Evolutionary conservation across 495 filamentous ascomycete species (phyloP), one percentile per base, ranked within the genome.

Genomic region (Penicillium steckii): DNA sequence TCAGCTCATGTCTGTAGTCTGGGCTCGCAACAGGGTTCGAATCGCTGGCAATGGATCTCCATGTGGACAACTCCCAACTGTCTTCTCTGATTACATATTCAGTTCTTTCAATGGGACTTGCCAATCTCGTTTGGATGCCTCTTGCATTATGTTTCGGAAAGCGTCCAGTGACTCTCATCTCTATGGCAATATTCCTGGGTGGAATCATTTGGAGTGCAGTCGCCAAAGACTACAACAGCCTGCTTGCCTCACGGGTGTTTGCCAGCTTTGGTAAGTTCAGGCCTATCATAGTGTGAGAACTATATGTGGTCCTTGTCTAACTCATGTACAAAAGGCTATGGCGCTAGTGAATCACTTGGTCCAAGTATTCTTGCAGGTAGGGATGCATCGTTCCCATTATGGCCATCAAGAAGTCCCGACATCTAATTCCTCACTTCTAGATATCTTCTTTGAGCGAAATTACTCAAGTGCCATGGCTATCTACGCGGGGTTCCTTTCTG

Each of bases 71-170:
- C 41, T 40, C 56, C 2, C 32, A 56, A 23, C 42, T 74, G 7
- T 50, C 66, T n/a, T 53, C 62, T n/a, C 30, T 69, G 0, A 52
- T 74, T 29, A 61, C 62, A 4, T 74, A 64, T 40, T 65, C 69
- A 1, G 69, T 74, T 8, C 54, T 74, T 10, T 57, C 67, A 12
- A 65, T 72, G 55, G 71, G 71, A 6, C 43, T 70, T 21, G 65
- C 70, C 1, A 77, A 78, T 8, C 42, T 80, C 7, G 53, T 79
- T 38, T 78, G 77, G 72, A 76, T 77, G 32, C 79, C 79, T 1
- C 49, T 81, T 10, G 71, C 79, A 0, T 70, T 78, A 24, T 64
- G 73, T 21, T 78, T 70, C 40, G 79, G 79, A 12, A 70, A 78
- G 12, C 71, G 79, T 1, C 72, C 72, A 6, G 53, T 74, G 18